Conservation (phyloP, 352 stramenopile species). For the Saprolegnia diclina region DNA sequence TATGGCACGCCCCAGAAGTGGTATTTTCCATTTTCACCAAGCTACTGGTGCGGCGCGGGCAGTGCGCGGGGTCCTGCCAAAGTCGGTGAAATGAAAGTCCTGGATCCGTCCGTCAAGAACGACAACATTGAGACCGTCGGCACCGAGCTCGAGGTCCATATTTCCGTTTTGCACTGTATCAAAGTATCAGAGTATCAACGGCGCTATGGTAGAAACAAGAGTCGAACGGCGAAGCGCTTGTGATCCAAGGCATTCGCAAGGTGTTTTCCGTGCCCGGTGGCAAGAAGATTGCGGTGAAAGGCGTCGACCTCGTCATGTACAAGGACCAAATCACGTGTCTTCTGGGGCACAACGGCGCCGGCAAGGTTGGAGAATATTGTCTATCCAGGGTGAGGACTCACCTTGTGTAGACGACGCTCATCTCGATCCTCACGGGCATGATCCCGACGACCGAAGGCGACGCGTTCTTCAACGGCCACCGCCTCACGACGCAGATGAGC, state of each 20-base stretch:
- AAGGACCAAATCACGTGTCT: slow-evolving; percentile 75
- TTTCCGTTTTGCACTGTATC: too few species aligned
- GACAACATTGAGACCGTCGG: slow-evolving; percentile 30
- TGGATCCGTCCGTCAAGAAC: slow-evolving; percentile 29
- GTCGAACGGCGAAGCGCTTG: slow-evolving; percentile 39
- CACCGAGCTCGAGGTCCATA: slow-evolving; percentile 39
- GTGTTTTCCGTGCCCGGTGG: slow-evolving; percentile 73
- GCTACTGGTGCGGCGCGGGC: slow-evolving; percentile 67
- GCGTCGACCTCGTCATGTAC: slow-evolving; percentile 74
- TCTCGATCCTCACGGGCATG: slow-evolving; percentile 72
- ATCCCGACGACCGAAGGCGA: slow-evolving; percentile 42
- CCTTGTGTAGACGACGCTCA: slow-evolving; percentile 62
- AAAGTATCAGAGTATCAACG: slow-evolving; percentile 34
- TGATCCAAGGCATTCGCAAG: slow-evolving; percentile 58
- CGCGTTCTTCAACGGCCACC: slow-evolving; percentile 64
- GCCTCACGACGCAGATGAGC: slow-evolving; percentile 68
- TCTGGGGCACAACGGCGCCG: slow-evolving; percentile 71
- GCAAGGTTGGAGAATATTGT: slow-evolving; percentile 32
- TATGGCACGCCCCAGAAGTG: slow-evolving; percentile 86
- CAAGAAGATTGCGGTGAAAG: slow-evolving; percentile 82
- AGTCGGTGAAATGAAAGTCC: slow-evolving; percentile 10
- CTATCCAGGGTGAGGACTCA: slow-evolving; percentile 75
- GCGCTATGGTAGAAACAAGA: slow-evolving; percentile 44
- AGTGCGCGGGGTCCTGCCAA: slow-evolving; percentile 12
- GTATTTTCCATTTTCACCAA: slow-evolving; percentile 87